phyloP scores from a whole-genome alignment of 345 rosid species.

The Schrenkiella parvula region DNA sequence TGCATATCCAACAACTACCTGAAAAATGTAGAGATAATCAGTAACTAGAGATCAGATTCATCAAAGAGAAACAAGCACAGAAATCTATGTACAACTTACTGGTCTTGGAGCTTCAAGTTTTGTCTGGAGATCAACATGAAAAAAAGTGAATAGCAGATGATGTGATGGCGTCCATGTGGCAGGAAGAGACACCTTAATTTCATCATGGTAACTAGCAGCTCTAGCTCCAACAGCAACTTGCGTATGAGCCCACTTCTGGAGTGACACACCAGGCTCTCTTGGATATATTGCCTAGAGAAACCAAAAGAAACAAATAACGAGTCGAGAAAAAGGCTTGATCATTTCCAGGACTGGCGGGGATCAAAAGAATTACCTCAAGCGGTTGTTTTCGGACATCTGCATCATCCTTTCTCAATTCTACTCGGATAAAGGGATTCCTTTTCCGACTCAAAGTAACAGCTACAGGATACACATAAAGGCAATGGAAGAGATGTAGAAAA shows the following conservation, averaged over 20 bases:
- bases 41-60: constrained; percentile 9
- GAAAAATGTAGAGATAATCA: constrained; percentile 13
- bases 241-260: constrained; percentile 87
- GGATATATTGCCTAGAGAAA: constrained; percentile 74
- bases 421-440: constrained; percentile 80
- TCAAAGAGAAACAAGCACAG: constrained; percentile 13
- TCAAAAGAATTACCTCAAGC: constrained; percentile 61
- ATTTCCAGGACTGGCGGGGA: constrained; percentile 14
- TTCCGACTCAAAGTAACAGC: constrained; percentile 88
- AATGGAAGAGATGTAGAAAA: constrained; percentile 93
- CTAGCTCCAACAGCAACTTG: constrained; percentile 88
- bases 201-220: constrained; percentile 87
- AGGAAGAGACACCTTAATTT: constrained; percentile 85
- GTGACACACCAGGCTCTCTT: constrained; percentile 69
- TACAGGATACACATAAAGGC: constrained; percentile 85
- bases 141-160: constrained; percentile 94
- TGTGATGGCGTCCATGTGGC: constrained; percentile 91
- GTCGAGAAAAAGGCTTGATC: neutral
- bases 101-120: constrained; percentile 99
- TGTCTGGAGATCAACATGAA: constrained; percentile 94
- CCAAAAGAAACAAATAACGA: constrained; percentile 26
- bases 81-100: constrained; percentile 43
- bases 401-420: constrained; percentile 94
- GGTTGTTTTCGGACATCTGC: constrained; percentile 86
- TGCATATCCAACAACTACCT: constrained; percentile 95